Percentiles rank a stretch among this genome's conserved stretches.
phyloP scores from a whole-genome alignment of 441 rosid species.

The Pelargonium myrrhifolium region DNA sequence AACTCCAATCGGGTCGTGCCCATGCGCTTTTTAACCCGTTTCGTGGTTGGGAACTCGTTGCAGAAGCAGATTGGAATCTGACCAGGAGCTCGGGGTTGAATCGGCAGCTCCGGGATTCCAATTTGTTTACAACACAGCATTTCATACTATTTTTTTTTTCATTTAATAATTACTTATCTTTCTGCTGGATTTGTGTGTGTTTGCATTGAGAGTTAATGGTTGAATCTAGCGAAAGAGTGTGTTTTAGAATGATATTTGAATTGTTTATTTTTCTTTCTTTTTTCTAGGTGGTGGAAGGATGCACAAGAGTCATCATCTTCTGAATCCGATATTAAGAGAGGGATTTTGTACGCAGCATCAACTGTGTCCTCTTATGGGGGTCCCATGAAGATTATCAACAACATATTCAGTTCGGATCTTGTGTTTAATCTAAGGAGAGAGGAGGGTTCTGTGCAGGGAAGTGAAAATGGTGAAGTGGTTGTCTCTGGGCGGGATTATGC shows the following conservation, averaged over 20 bases:
- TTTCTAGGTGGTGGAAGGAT: constrained; percentile 89
- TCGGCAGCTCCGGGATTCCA: not conserved
- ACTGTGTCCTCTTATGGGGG: constrained; percentile 61
- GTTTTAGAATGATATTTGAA: constrained; percentile 10
- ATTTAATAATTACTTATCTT: not conserved
- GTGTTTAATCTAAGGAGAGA: constrained; percentile 71
- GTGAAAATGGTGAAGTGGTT: constrained; percentile 63
- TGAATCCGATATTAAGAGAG: constrained; percentile 52
- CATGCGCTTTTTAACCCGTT: not conserved
- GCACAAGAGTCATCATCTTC: constrained; percentile 41
- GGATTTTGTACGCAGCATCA: constrained; percentile 61
- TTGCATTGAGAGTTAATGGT: constrained; percentile 19
- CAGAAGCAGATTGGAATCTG: not conserved
- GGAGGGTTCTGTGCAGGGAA: constrained; percentile 41
- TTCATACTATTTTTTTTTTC: not conserved
- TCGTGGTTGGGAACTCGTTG: not conserved
- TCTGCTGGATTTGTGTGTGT: constrained; percentile 9
- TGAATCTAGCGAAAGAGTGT: not conserved
- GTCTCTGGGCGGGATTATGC: constrained; percentile 90
- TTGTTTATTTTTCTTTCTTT: not conserved
- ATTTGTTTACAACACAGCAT: not conserved
- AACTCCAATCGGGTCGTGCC: constrained; percentile 7
- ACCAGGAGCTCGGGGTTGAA: constrained; percentile 2
- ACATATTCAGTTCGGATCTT: constrained; percentile 77
- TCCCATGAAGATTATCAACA: constrained; percentile 92